A percentile compares a stretch with the other conserved stretches of the same genome.
phyloP scores from a whole-genome alignment of 2,329 filamentous ascomycete species.

The Cladosporium sp. region DNA sequence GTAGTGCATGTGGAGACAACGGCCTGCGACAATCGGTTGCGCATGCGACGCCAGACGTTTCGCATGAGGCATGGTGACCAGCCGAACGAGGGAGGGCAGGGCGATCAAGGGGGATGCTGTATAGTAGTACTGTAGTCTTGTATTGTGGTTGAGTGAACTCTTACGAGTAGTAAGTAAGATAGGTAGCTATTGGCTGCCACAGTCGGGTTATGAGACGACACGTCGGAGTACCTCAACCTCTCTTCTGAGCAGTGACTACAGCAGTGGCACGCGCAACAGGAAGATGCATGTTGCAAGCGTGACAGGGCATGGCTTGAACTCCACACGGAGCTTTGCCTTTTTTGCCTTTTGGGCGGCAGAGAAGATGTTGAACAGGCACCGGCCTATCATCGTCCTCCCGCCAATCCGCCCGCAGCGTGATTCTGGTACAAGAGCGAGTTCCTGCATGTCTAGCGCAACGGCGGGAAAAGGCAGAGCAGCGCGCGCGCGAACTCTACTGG shows the following conservation, averaged over 20 bases:
- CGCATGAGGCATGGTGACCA: conserved; percentile 11
- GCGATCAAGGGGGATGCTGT: not conserved
- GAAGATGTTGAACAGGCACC: conserved; percentile 14
- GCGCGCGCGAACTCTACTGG: not conserved
- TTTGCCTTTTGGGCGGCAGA: conserved; percentile 3
- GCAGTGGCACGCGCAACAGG: conserved; percentile 2
- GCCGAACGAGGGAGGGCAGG: not conserved
- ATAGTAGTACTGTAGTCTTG: not conserved
- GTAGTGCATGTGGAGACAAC: conserved; percentile 15
- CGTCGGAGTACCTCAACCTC: not conserved
- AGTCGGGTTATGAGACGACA: not conserved
- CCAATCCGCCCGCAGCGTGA: not conserved
- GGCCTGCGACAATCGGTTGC: conserved; percentile 10
- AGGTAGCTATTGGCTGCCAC: not conserved
- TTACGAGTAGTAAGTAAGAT: not conserved
- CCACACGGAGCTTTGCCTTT: conserved; percentile 11
- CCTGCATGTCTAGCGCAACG: conserved; percentile 9
- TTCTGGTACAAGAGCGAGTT: not conserved
- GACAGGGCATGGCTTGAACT: not conserved
- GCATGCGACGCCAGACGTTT: conserved; percentile 20
- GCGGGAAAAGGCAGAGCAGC: not conserved
- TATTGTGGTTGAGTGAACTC: not conserved
- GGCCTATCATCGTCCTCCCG: conserved; percentile 5
- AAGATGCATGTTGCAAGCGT: conserved; percentile 3
- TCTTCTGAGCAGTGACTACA: not conserved